Evolutionary conservation across 2,329 filamentous ascomycete species (phyloP), one percentile per base, ranked within the genome.

Genomic region (Daldinia sp.): DNA sequence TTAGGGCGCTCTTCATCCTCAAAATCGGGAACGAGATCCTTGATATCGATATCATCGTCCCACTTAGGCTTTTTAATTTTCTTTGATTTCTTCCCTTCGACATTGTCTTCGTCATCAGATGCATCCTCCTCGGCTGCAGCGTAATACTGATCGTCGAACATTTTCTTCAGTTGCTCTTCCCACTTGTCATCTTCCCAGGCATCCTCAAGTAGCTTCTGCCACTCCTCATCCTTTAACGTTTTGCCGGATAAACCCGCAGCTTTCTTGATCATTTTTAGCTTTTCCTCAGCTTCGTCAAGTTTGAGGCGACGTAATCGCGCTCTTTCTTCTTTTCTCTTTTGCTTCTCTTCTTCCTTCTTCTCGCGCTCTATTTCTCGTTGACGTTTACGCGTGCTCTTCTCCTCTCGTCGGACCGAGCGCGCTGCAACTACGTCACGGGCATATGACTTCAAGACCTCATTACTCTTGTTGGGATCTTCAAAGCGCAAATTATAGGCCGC

Each of bases 41-140:
- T 93, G 82, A 99, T 98, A 78, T 98, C 94, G 74, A 99, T 98
- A 78, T 99, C 96, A 76, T 98, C 94, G 75, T 98, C 93, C 92
- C 95, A 99, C 70, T 89, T 92, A 9, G 93, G 93, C 82, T 97
- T 97, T 85, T 93, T 93, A 9, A 87, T 81, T 71, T 85, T 85
- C 76, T 86, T 90, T 72, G 88, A 89, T 77, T 88, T 89, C 78
- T 88, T 89, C 59, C 80, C 72, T 18, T 81, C 81, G 44, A 82
- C 87, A 6, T 86, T 88, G n/a, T 85, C 71, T 30, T 75, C 82
- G 15, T 87, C 86, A 2, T 84, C 87, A 67, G 91, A 92, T 72
- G 89, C 91, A 71, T 82, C 85, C 12, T 92, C 86, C 12, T 92
- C 89, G 10, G 83, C 81, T 56, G 91, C 87, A 9, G 90, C 92